A percentile compares a stretch with the other conserved stretches of the same genome.
These are phyloP conservation scores for Leishmania tropica DNA, from an alignment of 208 protist species.

Conservation along the genomic window DNA sequence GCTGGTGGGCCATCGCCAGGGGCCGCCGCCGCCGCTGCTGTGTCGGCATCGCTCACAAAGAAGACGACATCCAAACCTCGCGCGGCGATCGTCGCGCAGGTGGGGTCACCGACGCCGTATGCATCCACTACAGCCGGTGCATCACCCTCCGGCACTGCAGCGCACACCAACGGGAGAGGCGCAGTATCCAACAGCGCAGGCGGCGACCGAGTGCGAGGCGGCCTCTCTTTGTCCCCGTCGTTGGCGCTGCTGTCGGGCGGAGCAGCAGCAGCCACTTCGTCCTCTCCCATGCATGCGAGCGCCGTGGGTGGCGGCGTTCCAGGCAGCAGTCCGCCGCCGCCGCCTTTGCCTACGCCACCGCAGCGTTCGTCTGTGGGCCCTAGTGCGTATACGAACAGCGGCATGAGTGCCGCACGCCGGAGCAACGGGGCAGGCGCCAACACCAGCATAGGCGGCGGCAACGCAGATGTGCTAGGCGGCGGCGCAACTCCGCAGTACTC, in stretches of 20 bases:
- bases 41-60: slow-evolving; percentile 5
- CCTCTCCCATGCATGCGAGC: not conserved
- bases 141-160: slow-evolving; percentile 2
- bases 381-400: not conserved
- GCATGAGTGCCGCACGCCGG: slow-evolving; percentile 2
- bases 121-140: not conserved
- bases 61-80: slow-evolving; percentile 6
- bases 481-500: slow-evolving; percentile 23
- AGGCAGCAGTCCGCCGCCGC: not conserved
- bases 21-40: not conserved
- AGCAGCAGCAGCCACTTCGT: not conserved
- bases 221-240: not conserved
- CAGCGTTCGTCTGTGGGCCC: not conserved
- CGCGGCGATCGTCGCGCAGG: not conserved
- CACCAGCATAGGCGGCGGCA: slow-evolving; percentile 4
- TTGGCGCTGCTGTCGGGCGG: not conserved
- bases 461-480: slow-evolving; percentile 6
- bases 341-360: not conserved
- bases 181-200: not conserved
- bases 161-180: not conserved
- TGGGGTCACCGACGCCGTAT: not conserved
- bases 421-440: slow-evolving; percentile 7
- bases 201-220: slow-evolving; percentile 6
- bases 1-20: not conserved
- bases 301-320: not conserved